Conservation (phyloP, 2,329 filamentous ascomycete genomes). For the Corniculantispora saksenae region DNA sequence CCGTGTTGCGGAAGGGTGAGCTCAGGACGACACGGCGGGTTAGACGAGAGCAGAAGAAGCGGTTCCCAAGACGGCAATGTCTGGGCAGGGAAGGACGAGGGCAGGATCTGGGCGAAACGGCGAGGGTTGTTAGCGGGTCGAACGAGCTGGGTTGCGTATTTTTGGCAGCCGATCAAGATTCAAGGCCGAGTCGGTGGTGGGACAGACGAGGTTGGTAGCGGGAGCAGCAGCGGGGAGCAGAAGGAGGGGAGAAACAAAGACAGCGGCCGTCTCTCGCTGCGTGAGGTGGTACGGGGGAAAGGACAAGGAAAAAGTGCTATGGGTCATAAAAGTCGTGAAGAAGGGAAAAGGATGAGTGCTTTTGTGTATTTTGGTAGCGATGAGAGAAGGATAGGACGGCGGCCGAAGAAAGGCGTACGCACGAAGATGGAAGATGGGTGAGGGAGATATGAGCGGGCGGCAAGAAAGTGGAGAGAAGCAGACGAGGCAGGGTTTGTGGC, state of each 20-base stretch:
- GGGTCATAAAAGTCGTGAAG: conserved; percentile 8
- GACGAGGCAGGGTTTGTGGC: conserved; percentile 17
- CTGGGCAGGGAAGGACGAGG: not conserved
- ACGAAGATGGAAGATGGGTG: conserved; percentile 18
- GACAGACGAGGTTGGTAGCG: conserved; percentile 16
- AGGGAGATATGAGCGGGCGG: conserved; percentile 14
- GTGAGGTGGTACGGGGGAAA: not conserved
- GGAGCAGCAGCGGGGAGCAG: not conserved
- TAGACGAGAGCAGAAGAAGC: not conserved
- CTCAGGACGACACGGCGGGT: not conserved
- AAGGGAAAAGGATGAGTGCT: not conserved
- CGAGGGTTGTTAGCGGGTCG: conserved; percentile 6
- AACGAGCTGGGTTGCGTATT: not conserved
- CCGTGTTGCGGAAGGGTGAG: not conserved
- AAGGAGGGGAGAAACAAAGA: conserved; percentile 16
- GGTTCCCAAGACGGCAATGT: not conserved
- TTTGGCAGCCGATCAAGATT: not conserved
- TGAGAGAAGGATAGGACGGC: conserved; percentile 14
- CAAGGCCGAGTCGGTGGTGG: not conserved
- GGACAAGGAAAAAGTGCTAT: not conserved
- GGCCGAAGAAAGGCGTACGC: conserved; percentile 14
- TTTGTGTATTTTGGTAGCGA: conserved; percentile 8
- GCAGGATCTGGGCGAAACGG: not conserved
- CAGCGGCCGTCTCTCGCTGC: conserved; percentile 12
- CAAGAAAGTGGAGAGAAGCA: conserved; percentile 18